Evolutionary conservation across 2,329 filamentous ascomycete species (phyloP).

Genomic region (Alternaria gansuensis): DNA sequence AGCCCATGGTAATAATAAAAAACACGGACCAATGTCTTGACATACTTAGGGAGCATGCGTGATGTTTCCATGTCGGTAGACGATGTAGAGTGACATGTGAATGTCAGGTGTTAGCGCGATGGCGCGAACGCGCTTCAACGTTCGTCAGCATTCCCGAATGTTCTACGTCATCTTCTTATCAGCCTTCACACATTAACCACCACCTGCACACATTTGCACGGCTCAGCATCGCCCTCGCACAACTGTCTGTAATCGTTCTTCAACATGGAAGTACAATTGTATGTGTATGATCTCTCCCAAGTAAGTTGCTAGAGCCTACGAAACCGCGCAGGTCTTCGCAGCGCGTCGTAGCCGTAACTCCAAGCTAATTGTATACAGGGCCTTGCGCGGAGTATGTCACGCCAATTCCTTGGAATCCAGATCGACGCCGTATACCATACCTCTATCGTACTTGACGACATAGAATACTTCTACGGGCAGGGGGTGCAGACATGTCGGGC

Average conservation of each 20-base stretch:
- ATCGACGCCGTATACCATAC: constrained; percentile 97
- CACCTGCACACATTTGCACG: constrained; percentile 5
- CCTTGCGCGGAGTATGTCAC: constrained; percentile 64
- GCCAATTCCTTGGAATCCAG: constrained; percentile 69
- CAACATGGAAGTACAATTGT: constrained; percentile 61
- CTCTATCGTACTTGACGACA: constrained; percentile 81
- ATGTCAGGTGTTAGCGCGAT: constrained; percentile 41
- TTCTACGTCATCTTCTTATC: constrained; percentile 28
- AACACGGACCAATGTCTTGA: too few relatives aligned
- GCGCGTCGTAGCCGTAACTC: background rate
- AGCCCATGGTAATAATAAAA: too few relatives aligned
- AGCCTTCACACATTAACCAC: background rate
- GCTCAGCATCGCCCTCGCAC: background rate
- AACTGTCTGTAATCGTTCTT: background rate
- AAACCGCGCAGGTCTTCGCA: background rate
- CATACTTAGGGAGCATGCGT: background rate
- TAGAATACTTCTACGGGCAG: constrained; percentile 90
- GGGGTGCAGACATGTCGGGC: constrained; percentile 84
- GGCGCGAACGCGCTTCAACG: constrained; percentile 9
- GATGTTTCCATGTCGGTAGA: background rate
- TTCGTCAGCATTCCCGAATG: constrained; percentile 23
- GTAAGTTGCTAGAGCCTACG: constrained; percentile 28
- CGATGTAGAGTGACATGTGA: background rate
- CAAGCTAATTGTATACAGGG: constrained; percentile 53
- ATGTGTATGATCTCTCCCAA: constrained; percentile 62